These are phyloP conservation scores for Byssothecium circinans DNA, from an alignment of 2,329 filamentous ascomycete genomes.

Conservation along the genomic window DNA sequence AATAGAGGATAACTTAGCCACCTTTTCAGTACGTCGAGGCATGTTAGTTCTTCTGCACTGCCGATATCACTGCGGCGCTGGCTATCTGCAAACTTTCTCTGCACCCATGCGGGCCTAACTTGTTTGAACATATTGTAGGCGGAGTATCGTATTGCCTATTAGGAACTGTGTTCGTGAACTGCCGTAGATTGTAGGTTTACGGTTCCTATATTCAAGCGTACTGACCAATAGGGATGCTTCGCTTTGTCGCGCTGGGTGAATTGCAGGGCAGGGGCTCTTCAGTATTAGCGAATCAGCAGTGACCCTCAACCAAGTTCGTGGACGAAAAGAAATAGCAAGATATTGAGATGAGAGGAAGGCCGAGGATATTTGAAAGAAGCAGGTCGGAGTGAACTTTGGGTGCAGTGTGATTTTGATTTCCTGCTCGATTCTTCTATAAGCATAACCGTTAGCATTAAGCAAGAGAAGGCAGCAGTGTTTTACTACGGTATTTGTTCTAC, in stretches of 20 bases:
- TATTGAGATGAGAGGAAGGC: neutral
- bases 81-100: constrained; percentile 12
- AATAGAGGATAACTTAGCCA: neutral
- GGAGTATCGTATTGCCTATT: constrained; percentile 15
- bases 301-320: neutral
- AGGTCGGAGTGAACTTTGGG: no score
- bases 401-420: no score
- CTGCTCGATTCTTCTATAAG: no score
- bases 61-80: constrained; percentile 6
- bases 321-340: neutral
- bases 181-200: constrained; percentile 25
- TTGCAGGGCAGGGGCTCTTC: neutral
- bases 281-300: neutral
- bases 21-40: constrained; percentile 3
- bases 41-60: neutral
- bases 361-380: no score
- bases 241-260: neutral
- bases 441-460: no score
- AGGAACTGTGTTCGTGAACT: constrained; percentile 14
- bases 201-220: constrained; percentile 13
- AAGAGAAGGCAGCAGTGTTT: no score
- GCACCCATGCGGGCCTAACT: constrained; percentile 6
- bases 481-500: no score
- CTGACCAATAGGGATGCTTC: constrained; percentile 11
- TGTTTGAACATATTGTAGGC: constrained; percentile 3